These are phyloP conservation scores for Stachybotrys elegans DNA, from an alignment of 2,329 filamentous ascomycete genomes.

Conservation along the genomic window DNA sequence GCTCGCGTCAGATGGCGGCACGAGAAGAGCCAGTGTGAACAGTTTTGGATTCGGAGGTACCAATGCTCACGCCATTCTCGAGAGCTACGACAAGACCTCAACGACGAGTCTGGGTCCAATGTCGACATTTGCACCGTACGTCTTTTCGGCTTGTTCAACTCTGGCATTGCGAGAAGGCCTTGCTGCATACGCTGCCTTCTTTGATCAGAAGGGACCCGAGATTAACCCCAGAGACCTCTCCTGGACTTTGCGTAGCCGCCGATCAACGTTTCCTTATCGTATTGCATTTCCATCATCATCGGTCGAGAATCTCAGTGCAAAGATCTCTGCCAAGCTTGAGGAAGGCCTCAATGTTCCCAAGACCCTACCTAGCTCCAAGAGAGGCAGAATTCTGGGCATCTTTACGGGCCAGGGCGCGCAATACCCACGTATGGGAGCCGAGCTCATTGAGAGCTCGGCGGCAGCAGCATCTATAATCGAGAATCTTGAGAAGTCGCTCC, in stretches of 20 bases:
- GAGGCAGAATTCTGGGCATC: conserved; percentile 18
- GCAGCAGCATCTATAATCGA: conserved; percentile 11
- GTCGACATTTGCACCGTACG: neutral
- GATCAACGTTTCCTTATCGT: neutral
- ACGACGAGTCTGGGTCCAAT: too few species aligned
- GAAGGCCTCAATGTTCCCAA: neutral
- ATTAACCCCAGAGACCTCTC: neutral
- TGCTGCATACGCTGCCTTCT: conserved; percentile 20
- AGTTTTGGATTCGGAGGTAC: conserved; percentile 1
- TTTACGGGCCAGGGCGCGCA: conserved; percentile 31
- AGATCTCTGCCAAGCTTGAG: neutral
- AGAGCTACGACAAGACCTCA: neutral
- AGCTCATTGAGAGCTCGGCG: conserved; percentile 11
- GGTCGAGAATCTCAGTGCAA: neutral
- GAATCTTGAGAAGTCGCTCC: conserved; percentile 17
- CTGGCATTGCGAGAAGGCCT: conserved; percentile 1
- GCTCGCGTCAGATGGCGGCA: neutral
- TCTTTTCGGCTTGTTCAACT: conserved; percentile 3
- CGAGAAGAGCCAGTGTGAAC: neutral
- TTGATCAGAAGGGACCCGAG: conserved; percentile 19
- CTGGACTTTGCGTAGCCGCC: neutral
- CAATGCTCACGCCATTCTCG: conserved; percentile 1
- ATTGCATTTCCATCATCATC: neutral
- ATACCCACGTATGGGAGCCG: conserved; percentile 25
- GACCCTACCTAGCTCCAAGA: too few species aligned